These are phyloP conservation scores for Sporisorium iseilematis-ciliati DNA, from an alignment of 1,284 basidiomycete species.

Conservation along the genomic window DNA sequence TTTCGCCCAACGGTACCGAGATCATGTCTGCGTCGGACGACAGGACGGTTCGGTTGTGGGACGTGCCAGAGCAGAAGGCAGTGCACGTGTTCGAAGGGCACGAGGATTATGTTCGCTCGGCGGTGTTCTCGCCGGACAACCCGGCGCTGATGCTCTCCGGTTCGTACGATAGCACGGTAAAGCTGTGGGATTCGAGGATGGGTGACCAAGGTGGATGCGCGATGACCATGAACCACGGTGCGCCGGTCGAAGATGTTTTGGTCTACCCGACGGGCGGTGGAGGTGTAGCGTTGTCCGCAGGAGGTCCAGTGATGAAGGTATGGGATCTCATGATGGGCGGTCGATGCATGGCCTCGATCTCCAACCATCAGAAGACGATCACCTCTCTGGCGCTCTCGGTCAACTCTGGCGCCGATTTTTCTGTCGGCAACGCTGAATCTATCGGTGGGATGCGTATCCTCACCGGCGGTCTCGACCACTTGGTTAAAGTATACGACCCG, in stretches of 20 bases:
- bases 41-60: constrained; percentile 92
- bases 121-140: constrained; percentile 84
- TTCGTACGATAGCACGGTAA: constrained; percentile 92
- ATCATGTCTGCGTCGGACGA: constrained; percentile 96
- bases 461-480: constrained; percentile 91
- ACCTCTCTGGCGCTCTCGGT: constrained; percentile 76
- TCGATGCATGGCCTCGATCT: constrained; percentile 71
- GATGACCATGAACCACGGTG: constrained; percentile 69
- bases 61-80: constrained; percentile 88
- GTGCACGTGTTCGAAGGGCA: constrained; percentile 85
- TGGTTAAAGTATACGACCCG: constrained; percentile 96
- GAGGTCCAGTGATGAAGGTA: constrained; percentile 90
- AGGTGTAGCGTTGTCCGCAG: constrained; percentile 84
- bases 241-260: constrained; percentile 92
- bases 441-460: constrained; percentile 80
- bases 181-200: constrained; percentile 85
- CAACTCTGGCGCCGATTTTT: constrained; percentile 59
- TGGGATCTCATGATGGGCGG: constrained; percentile 97
- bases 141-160: constrained; percentile 89
- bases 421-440: constrained; percentile 21
- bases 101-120: constrained; percentile 94
- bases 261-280: constrained; percentile 84
- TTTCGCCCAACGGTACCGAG: constrained; percentile 85
- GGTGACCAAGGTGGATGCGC: constrained; percentile 58
- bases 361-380: constrained; percentile 97